Conservation (phyloP, 441 rosid genomes). For the Melastoma candidum region DNA sequence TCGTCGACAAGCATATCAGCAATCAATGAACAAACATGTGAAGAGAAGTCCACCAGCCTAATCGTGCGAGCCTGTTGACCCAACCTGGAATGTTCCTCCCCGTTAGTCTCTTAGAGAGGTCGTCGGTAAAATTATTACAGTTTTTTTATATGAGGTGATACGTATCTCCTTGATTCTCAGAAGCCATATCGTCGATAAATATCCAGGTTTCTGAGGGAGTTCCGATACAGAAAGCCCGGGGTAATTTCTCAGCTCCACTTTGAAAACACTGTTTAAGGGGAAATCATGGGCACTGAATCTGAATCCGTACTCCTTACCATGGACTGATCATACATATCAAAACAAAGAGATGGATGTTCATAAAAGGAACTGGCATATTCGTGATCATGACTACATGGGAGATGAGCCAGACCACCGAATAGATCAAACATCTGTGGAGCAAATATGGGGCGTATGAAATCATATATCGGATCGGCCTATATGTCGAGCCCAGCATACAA, state of each 20-base stretch:
- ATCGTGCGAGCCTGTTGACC: conserved; percentile 74
- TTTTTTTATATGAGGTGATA: conserved; percentile 75
- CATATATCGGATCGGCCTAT: no score
- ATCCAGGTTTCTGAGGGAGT: conserved; percentile 38
- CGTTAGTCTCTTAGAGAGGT: conserved; percentile 41
- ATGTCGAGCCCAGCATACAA: no score
- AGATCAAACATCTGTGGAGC: no score
- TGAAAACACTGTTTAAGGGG: conserved; percentile 74
- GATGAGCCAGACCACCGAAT: no score
- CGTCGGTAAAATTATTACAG: conserved; percentile 76
- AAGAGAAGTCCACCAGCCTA: conserved; percentile 30
- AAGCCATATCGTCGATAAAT: conserved; percentile 51
- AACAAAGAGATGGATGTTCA: not conserved
- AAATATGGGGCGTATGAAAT: no score
- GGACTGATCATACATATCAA: conserved; percentile 31
- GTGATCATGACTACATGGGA: no score
- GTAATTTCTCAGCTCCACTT: conserved; percentile 68
- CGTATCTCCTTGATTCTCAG: conserved; percentile 76
- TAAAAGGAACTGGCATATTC: not conserved
- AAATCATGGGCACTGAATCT: conserved; percentile 55
- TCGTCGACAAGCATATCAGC: no score
- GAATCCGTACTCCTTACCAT: conserved; percentile 71
- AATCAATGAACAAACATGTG: no score
- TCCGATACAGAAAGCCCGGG: conserved; percentile 59
- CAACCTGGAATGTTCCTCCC: conserved; percentile 56